Conservation (phyloP, 805 yeast species). For the Kockiozyma suomiensis region DNA sequence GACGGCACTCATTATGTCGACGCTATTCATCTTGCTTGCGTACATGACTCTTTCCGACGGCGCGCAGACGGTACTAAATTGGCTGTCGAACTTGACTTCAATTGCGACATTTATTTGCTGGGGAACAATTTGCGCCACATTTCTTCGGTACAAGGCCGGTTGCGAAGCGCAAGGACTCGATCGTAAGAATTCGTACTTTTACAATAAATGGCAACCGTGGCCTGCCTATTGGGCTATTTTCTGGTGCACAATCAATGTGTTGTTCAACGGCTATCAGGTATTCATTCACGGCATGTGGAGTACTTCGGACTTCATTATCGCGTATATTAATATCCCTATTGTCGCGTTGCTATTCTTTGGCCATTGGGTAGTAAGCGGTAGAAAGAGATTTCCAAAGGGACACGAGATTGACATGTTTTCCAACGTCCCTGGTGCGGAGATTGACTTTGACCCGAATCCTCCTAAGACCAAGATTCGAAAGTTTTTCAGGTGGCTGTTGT, state of each 20-base stretch:
- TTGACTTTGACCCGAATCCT: slow-evolving; percentile 20
- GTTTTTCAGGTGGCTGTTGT: slow-evolving; percentile 17
- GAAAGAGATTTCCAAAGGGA: slow-evolving; percentile 13
- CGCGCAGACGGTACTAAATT: slow-evolving; percentile 65
- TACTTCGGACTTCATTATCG: slow-evolving; percentile 62
- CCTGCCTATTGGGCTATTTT: slow-evolving; percentile 54
- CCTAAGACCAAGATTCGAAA: slow-evolving; percentile 23
- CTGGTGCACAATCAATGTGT: slow-evolving; percentile 54
- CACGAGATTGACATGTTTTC: slow-evolving; percentile 26
- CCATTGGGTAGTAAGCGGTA: slow-evolving; percentile 23
- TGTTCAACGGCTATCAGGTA: slow-evolving; percentile 69
- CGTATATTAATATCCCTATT: slow-evolving; percentile 71
- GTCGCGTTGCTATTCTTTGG: slow-evolving; percentile 42
- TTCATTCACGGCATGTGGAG: slow-evolving; percentile 71
- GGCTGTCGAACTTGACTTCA: slow-evolving; percentile 74
- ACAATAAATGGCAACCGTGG: slow-evolving; percentile 63
- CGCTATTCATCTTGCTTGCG: slow-evolving; percentile 50
- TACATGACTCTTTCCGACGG: slow-evolving; percentile 54
- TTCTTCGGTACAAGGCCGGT: slow-evolving; percentile 64
- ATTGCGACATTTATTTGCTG: slow-evolving; percentile 68
- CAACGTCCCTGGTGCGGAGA: slow-evolving; percentile 28
- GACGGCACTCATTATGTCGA: slow-evolving; percentile 54
- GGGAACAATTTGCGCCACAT: slow-evolving; percentile 59
- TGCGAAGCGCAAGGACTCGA: slow-evolving; percentile 56
- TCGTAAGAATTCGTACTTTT: slow-evolving; percentile 50